A percentile compares a stretch with the other conserved stretches of the same genome.
phyloP scores from a whole-genome alignment of 2,329 filamentous ascomycete genomes.

The Ceratocystis papillata region DNA sequence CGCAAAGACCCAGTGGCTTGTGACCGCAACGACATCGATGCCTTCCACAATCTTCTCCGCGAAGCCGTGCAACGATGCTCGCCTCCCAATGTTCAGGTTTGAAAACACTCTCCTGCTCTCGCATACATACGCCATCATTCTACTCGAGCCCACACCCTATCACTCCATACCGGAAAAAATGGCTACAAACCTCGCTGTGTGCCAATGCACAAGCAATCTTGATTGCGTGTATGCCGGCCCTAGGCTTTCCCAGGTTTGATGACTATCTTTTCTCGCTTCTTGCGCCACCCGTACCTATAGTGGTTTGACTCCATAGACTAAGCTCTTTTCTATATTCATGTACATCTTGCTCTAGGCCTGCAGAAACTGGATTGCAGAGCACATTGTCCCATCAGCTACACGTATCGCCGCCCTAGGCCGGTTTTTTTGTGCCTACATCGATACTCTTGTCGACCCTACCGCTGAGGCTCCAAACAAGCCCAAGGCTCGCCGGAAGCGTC shows the following conservation, averaged over 20 bases:
- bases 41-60: slow-evolving; percentile 57
- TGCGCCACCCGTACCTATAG: not conserved
- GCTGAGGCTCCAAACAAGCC: slow-evolving; percentile 11
- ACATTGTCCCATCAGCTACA: slow-evolving; percentile 56
- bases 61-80: slow-evolving; percentile 60
- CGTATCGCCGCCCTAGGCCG: slow-evolving; percentile 60
- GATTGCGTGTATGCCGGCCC: slow-evolving; percentile 10
- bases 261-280: slow-evolving; percentile 25
- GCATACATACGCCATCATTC: slow-evolving; percentile 21
- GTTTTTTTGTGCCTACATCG: slow-evolving; percentile 57
- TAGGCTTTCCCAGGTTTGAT: slow-evolving; percentile 25
- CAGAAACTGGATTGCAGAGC: slow-evolving; percentile 72
- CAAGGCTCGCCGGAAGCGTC: slow-evolving; percentile 46
- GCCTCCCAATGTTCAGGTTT: slow-evolving; percentile 79
- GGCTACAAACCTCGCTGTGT: not conserved
- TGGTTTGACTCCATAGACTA: slow-evolving; percentile 29
- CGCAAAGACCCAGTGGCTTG: slow-evolving; percentile 62
- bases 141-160: not conserved
- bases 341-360: slow-evolving; percentile 51
- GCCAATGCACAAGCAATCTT: slow-evolving; percentile 13
- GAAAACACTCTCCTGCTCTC: slow-evolving; percentile 34
- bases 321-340: slow-evolving; percentile 31
- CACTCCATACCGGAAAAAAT: not conserved
- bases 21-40: slow-evolving; percentile 56
- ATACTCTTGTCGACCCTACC: slow-evolving; percentile 30